These are phyloP conservation scores for Cicer cuneatum DNA, from an alignment of 306 rosid species.

Conservation along the genomic window DNA sequence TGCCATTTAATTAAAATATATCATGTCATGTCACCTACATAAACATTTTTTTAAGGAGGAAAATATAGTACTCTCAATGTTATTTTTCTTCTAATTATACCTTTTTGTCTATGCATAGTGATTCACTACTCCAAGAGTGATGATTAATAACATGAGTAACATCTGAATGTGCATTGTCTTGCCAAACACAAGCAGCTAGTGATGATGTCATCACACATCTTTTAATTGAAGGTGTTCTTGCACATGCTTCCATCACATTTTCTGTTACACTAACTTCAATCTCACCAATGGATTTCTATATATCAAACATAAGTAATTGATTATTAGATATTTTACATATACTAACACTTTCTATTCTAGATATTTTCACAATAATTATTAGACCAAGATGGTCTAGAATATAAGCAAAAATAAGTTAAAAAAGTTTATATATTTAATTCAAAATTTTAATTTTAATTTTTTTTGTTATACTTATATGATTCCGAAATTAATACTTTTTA, in stretches of 20 bases:
- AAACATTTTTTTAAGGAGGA: not conserved
- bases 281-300: slow-evolving; percentile 85
- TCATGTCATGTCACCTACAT: not conserved
- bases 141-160: slow-evolving; percentile 56
- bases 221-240: slow-evolving; percentile 65
- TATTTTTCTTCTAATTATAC: slow-evolving; percentile 38
- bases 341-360: not conserved
- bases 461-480: too few relatives aligned
- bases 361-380: not conserved
- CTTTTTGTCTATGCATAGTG: slow-evolving; percentile 70
- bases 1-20: slow-evolving; percentile 42
- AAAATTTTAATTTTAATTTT: too few relatives aligned
- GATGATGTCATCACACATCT: slow-evolving; percentile 91
- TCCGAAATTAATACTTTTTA: too few relatives aligned
- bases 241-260: slow-evolving; percentile 88
- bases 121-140: slow-evolving; percentile 70
- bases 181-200: slow-evolving; percentile 82
- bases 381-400: too few relatives aligned
- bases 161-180: slow-evolving; percentile 41
- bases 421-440: too few relatives aligned
- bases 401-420: too few relatives aligned
- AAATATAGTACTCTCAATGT: not conserved
- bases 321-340: slow-evolving; percentile 15
- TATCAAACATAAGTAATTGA: not conserved
- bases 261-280: slow-evolving; percentile 72